Evolutionary conservation across 2,329 filamentous ascomycete species (phyloP), one percentile per base, ranked within the genome.

Genomic region (Trichoderma pleuroti): DNA sequence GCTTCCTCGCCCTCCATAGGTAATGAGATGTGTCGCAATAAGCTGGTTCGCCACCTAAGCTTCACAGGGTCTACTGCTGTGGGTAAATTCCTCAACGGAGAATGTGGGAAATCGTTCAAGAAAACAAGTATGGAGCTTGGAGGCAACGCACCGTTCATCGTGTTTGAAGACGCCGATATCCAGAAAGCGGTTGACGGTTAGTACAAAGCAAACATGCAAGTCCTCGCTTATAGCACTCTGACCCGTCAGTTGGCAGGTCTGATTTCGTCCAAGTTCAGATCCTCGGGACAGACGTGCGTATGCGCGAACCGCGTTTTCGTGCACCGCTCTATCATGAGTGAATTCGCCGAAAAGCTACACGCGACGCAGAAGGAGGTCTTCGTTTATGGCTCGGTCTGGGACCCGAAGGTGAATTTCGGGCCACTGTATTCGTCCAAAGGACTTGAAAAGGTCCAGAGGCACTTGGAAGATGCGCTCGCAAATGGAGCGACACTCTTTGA

Each of bases 401-500:
- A 88, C 6, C 87, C 84, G 73, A 83, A 82, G 3, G 81, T 86
- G 14, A 91, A 88, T 0, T 88, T 90, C 72, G 89, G 89, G 4
- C 89, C 88, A 10, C 79, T 91, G 39, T 90, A 93, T 74, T 90
- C 92, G 77, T 85, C 87, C 1, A 66, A 28, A 0, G 73, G 72
- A 0, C 82, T 91, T n/a, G 80, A 77, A 46, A 91, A 92, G 77
- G 89, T 91, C 8, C 84, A 89, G 24, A 80, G 84, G 57, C 89
- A 92, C 73, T 88, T 92, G 21, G 81, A 86, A 65, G 90, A 93
- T 76, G 91, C 91, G 1, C 82, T 86, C 30, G 82, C 83, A 68
- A 90, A 91, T 76, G 90, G 90, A 86, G 42, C 42, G 42, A 46
- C 42, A 4, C 7, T 46, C 10, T 21, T 46, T 21, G 42, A 46